A percentile compares a stretch with the other conserved stretches of the same genome.
phyloP scores from a whole-genome alignment of 116 monocot genomes.

The Trichopus zeylanicus region DNA sequence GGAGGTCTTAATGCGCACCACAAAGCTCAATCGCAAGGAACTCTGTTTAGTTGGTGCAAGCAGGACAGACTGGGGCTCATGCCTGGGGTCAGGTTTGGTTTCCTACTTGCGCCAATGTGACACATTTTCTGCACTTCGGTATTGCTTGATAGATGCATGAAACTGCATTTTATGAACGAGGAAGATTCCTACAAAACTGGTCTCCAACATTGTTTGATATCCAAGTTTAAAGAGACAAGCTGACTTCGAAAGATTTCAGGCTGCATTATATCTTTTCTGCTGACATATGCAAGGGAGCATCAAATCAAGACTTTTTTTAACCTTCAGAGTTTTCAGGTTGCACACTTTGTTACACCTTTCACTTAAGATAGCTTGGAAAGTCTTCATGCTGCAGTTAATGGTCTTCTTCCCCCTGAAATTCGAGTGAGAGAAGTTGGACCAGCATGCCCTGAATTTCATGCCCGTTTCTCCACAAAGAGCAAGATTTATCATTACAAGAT shows the following conservation, averaged over 20 bases:
- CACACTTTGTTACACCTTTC: constrained; percentile 72
- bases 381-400: constrained; percentile 63
- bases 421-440: constrained; percentile 66
- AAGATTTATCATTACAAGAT: constrained; percentile 82
- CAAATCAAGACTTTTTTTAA: background rate
- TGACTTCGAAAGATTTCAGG: background rate
- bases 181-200: too few relatives aligned
- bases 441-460: constrained; percentile 65
- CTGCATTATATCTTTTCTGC: background rate
- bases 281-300: background rate
- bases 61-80: constrained; percentile 86
- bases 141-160: background rate
- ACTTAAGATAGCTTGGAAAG: constrained; percentile 44
- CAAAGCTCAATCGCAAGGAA: constrained; percentile 58
- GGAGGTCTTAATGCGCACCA: constrained; percentile 44
- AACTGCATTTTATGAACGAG: too few relatives aligned
- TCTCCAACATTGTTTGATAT: too few relatives aligned
- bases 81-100: constrained; percentile 82
- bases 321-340: constrained; percentile 41
- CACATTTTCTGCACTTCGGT: too few relatives aligned
- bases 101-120: background rate
- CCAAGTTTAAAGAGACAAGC: background rate
- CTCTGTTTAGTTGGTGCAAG: constrained; percentile 64
- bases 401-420: constrained; percentile 64
- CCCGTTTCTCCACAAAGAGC: constrained; percentile 62